A percentile compares a stretch with the other conserved stretches of the same genome.
Evolutionary conservation across 176 grass and related monocot species (phyloP).

Genomic region (Cenchrus americanus): DNA sequence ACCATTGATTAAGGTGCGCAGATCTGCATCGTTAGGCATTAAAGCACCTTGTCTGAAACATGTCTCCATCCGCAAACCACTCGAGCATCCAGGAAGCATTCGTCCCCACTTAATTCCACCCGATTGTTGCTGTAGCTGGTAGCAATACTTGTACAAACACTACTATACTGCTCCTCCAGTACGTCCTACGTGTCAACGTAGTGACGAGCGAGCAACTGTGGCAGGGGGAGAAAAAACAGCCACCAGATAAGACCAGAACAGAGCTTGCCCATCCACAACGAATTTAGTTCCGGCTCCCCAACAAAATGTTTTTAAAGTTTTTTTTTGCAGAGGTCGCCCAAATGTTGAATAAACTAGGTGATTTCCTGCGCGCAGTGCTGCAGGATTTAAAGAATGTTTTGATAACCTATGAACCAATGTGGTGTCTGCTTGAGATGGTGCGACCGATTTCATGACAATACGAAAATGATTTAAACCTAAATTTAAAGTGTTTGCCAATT

Average conservation of each 20-base stretch:
- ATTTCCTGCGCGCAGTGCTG: no score
- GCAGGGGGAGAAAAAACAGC: no score
- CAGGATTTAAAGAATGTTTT: no score
- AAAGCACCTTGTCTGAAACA: constrained; percentile 30
- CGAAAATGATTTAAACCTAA: no score
- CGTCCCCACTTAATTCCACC: not conserved
- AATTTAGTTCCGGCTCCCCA: not conserved
- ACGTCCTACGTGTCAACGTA: not conserved
- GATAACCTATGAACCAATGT: no score
- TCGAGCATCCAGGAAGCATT: not conserved
- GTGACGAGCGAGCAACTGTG: not conserved
- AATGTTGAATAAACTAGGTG: not conserved
- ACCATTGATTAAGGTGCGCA: constrained; percentile 28
- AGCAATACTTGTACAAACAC: not conserved
- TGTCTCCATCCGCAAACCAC: constrained; percentile 31
- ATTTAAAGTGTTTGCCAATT: no score
- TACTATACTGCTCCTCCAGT: not conserved
- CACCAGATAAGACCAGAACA: no score
- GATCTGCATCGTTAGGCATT: constrained; percentile 42
- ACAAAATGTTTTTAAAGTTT: not conserved
- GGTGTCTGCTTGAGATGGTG: no score
- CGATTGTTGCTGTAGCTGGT: not conserved
- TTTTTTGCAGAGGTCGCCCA: not conserved
- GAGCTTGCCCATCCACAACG: not conserved
- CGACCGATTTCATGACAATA: no score